Evolutionary conservation across 495 filamentous ascomycete genomes (phyloP).

Genomic region (Tuber umbilicatum): DNA sequence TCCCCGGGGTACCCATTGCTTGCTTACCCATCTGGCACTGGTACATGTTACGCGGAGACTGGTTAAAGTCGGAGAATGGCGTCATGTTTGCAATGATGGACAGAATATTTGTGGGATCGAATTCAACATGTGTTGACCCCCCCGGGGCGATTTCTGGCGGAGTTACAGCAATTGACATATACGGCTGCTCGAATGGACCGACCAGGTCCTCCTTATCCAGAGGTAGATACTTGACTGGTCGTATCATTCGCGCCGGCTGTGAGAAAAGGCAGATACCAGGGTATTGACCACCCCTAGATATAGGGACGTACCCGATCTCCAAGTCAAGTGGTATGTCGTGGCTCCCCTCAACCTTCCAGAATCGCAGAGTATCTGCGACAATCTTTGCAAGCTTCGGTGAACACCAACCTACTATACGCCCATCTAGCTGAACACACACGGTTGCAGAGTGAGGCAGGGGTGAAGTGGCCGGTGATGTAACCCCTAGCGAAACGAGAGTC

Average conservation of each 20-base stretch:
- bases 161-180: constrained; percentile 92
- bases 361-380: constrained; percentile 75
- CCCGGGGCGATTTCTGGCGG: constrained; percentile 76
- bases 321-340: constrained; percentile 76
- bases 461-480: constrained; percentile 55
- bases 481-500: constrained; percentile 69
- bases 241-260: constrained; percentile 72
- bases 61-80: constrained; percentile 97
- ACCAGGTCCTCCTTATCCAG: constrained; percentile 77
- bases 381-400: constrained; percentile 68
- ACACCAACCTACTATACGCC: constrained; percentile 82
- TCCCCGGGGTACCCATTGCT: constrained; percentile 93
- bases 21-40: constrained; percentile 99
- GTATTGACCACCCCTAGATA: constrained; percentile 81
- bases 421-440: constrained; percentile 82
- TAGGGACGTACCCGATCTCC: constrained; percentile 86
- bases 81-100: constrained; percentile 98
- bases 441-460: constrained; percentile 70
- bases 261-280: constrained; percentile 94
- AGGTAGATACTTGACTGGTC: constrained; percentile 86
- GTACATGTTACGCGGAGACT: constrained; percentile 99
- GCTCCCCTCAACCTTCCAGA: constrained; percentile 92
- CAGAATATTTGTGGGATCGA: constrained; percentile 90
- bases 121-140: constrained; percentile 87
- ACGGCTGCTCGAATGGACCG: constrained; percentile 91